Evolutionary conservation across 208 protist genomes (phyloP).

Genomic region (Wallacemonas sp.): DNA sequence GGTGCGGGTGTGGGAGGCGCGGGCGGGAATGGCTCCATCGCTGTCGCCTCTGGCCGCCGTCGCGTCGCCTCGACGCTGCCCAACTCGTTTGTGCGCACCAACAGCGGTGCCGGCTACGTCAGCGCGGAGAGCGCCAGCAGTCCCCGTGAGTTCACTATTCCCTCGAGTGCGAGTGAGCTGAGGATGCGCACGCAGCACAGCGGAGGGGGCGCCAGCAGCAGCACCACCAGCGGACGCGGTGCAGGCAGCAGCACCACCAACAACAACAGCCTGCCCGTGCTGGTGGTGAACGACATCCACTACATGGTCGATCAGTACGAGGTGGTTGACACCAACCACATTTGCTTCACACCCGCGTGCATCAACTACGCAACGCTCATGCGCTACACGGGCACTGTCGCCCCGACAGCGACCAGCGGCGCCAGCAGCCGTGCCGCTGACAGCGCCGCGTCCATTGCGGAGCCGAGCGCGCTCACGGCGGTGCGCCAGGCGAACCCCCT

Average conservation of each 20-base stretch:
- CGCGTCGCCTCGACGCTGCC: conserved; percentile 32
- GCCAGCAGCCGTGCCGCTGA: not conserved
- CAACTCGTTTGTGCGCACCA: conserved; percentile 24
- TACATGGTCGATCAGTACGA: conserved; percentile 53
- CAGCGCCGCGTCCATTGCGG: not conserved
- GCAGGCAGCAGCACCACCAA: not conserved
- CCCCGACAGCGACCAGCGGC: not conserved
- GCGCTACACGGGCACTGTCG: conserved; percentile 29
- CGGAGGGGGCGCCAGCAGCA: not conserved
- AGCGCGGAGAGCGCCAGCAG: conserved; percentile 18
- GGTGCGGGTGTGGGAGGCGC: not conserved
- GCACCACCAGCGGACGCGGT: not conserved
- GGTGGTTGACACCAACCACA: conserved; percentile 27
- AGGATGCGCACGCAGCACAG: not conserved
- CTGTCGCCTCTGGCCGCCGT: conserved; percentile 4
- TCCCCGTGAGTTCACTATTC: not conserved
- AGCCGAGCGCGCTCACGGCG: conserved; percentile 14
- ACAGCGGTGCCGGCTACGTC: conserved; percentile 18
- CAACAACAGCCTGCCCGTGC: conserved; percentile 11
- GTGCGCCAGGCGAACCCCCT: conserved; percentile 12
- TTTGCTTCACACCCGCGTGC: conserved; percentile 55
- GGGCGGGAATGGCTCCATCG: conserved; percentile 14
- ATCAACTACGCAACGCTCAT: conserved; percentile 44
- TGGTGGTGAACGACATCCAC: conserved; percentile 35
- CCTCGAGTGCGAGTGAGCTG: not conserved